phyloP scores from a whole-genome alignment of 225 moss, liverwort and hornwort species.

The Marchantia polymorpha region DNA sequence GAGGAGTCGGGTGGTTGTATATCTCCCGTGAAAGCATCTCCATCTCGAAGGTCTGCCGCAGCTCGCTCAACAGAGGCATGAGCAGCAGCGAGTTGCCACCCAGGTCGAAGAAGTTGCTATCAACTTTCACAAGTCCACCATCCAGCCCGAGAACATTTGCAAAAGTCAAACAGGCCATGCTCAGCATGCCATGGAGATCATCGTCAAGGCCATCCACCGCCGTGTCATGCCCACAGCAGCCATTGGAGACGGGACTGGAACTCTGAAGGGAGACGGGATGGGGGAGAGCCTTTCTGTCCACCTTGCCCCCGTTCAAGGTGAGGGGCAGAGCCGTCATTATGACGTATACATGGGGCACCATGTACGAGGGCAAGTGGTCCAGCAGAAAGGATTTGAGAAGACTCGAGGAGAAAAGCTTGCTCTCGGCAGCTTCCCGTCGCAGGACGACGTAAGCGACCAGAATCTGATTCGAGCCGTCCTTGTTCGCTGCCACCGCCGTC shows the following conservation, averaged over 20 bases:
- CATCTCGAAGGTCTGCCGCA: background rate
- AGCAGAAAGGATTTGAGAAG: conserved; percentile 44
- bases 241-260: background rate
- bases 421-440: background rate
- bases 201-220: background rate
- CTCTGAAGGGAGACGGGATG: conserved; percentile 16
- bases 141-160: background rate
- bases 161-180: background rate
- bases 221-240: background rate
- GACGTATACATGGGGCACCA: conserved; percentile 45
- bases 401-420: background rate
- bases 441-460: conserved; percentile 48
- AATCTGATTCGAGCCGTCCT: conserved; percentile 18
- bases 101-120: conserved; percentile 1
- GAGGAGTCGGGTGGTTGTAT: conserved; percentile 7
- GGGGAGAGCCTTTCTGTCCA: conserved; percentile 36
- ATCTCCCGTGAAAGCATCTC: background rate
- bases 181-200: background rate
- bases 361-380: conserved; percentile 34
- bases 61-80: background rate
- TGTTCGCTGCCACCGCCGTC: conserved; percentile 6
- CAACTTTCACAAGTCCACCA: background rate
- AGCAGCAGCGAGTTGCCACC: conserved; percentile 4
- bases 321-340: conserved; percentile 40
- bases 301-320: conserved; percentile 42